Evolutionary conservation across 306 rosid species (phyloP).

Genomic region (Pyrus bretschneideri): DNA sequence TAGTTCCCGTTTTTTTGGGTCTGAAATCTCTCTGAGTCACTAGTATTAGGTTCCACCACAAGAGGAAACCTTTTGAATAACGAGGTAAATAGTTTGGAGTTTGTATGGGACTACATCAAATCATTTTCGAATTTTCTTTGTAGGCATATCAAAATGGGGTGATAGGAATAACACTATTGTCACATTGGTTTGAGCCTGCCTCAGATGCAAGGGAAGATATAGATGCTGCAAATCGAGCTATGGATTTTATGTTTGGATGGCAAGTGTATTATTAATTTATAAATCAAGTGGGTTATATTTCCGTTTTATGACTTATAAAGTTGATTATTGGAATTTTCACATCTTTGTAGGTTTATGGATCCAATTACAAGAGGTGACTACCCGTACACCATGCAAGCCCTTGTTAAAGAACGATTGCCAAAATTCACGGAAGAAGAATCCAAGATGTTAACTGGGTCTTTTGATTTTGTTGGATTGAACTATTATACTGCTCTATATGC

Average conservation of each 20-base stretch:
- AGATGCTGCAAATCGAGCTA: conserved; percentile 9
- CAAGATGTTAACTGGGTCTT: conserved; percentile 40
- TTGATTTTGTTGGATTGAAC: conserved; percentile 53
- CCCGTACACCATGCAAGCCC: conserved; percentile 37
- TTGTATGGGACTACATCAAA: not conserved
- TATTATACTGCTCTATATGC: conserved; percentile 47
- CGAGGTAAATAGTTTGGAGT: not conserved
- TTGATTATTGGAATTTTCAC: not conserved
- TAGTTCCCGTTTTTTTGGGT: too few relatives aligned
- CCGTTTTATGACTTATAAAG: too few relatives aligned
- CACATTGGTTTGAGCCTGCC: conserved; percentile 13
- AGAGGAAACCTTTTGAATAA: not conserved
- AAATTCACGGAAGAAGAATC: conserved; percentile 35
- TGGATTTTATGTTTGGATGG: conserved; percentile 32
- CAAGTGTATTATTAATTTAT: not conserved
- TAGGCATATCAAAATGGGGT: conserved; percentile 17
- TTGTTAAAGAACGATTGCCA: conserved; percentile 39
- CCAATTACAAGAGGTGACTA: conserved; percentile 47
- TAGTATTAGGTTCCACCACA: not conserved
- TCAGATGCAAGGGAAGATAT: not conserved
- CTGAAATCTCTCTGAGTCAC: not conserved
- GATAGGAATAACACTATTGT: conserved; percentile 22
- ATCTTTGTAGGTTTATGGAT: conserved; percentile 42
- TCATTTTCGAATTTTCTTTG: not conserved
- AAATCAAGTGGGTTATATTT: too few relatives aligned